Base-by-base conservation (phyloP, 2,329 filamentous ascomycete genomes). In the Pleomassaria siparia region DNA sequence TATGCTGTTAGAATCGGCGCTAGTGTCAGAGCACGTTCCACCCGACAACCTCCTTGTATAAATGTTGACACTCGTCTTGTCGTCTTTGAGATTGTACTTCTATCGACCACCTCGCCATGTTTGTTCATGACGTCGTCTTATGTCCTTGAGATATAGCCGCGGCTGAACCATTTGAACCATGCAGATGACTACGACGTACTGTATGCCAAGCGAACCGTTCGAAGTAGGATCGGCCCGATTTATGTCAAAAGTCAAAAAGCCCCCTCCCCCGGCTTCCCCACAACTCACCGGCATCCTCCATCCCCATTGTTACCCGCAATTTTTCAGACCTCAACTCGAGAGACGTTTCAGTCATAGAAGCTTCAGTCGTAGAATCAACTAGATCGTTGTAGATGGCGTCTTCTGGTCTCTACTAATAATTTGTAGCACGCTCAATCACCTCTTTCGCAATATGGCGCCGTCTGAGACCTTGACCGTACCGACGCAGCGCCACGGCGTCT, bases 381-480 rank as follows among this genome's bases (percentile, higher is more conserved):
- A 13, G 12, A 5, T n/a, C 15, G 8, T 13, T 42, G 26, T 21
- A n/a, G 10, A 30, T 32, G 24, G 24, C 16, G 24, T 15, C 10
- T 20, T 29, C 20, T 16, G 18, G 22, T 40, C 10, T 4, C 10
- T n/a, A 28, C 13, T 28, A 28, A 40, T 40, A 4, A 9, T 16
- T 40, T 29, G n/a, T 40, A 29, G 37, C 5, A n/a, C 16, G 15
- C 11, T 12, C 11, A 3, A 6, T 2, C 6, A 13, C 39, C 2
- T 20, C 29, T 13, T 30, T n/a, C 43, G 56, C 51, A n/a, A n/a
- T 47, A 57, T 56, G 52, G 47, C 55, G 11, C 56, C 54, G 32
- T 47, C 55, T 43, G 56, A 63, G 28, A 51, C 56, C 13, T 47
- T 58, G 39, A 58, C 53, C 13, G 47, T 50, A 13, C 57, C 56